Percentiles rank a stretch among this genome's conserved stretches.
Evolutionary conservation across 2,329 filamentous ascomycete genomes (phyloP).

Genomic region (Aspergillus carbonarius): DNA sequence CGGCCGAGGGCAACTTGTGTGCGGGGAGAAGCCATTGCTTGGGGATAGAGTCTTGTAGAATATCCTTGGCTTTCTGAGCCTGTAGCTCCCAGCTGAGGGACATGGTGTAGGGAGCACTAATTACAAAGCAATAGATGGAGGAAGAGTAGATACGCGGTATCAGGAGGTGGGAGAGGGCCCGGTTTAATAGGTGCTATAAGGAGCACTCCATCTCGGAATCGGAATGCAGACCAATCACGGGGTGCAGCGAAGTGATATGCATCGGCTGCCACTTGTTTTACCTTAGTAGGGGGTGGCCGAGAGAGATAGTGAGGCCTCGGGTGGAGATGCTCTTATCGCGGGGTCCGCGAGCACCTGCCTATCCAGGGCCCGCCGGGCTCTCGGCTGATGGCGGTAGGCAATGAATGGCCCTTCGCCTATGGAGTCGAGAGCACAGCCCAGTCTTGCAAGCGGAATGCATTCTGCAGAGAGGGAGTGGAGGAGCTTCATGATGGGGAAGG

Average conservation of each 20-base stretch:
- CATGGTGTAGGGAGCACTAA: constrained; percentile 15
- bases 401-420: not conserved
- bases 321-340: constrained; percentile 3
- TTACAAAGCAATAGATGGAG: not conserved
- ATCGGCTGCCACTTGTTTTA: not conserved
- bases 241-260: not conserved
- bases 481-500: no score
- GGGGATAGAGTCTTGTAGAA: constrained; percentile 34
- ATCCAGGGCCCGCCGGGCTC: not conserved
- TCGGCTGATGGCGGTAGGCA: not conserved
- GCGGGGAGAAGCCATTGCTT: constrained; percentile 35
- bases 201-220: not conserved
- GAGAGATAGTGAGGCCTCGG: not conserved
- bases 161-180: not conserved
- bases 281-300: no score
- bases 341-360: constrained; percentile 2
- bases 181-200: not conserved
- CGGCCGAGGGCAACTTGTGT: constrained; percentile 27
- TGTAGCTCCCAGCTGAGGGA: constrained; percentile 30
- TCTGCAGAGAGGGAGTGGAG: not conserved
- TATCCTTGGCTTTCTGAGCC: constrained; percentile 34
- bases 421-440: not conserved
- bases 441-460: not conserved
- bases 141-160: not conserved
- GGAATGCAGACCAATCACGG: not conserved